Base-by-base conservation (phyloP, 1,139 yeast species). In the Hansenula lynferdii region DNA sequence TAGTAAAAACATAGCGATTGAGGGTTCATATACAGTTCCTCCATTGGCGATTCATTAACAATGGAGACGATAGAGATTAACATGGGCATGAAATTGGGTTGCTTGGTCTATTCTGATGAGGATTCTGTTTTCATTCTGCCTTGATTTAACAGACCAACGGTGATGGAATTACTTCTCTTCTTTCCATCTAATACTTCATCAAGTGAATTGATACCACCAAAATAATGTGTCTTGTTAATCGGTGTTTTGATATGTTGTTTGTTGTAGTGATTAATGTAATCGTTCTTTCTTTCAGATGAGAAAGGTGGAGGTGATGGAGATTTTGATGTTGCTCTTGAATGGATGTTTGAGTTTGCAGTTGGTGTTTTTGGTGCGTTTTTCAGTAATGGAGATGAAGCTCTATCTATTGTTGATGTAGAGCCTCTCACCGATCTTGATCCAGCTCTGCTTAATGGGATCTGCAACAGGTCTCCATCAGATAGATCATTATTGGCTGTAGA, bases 241-340 rank as follows among this genome's bases (percentile, higher is more conserved):
- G 1, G 75, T 40, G 26, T 31, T 17, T 30, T 16, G 16, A 22
- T 14, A 28, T 35, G 31, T 20, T 65, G 70, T 41, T 70, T 71
- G 42, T 63, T 67, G 50, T 71, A 71, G 47, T 73, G 77, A 44
- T 72, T 72, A 40, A 66, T 68, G 51, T 60, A 72, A 6, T 35
- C 23, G 11, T 24, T 17, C n/a, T n/a, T n/a, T 11, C 36, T 58
- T 60, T 38, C 51, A 7, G 19, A 38, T 11, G 25, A 16, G 3
- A 21, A n/a, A 12, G 12, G n/a, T n/a, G n/a, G 9, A 9, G 24
- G 33, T 6, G 29, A 27, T 16, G 22, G 29, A 7, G 31, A 24
- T 5, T 38, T 35, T 6, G 26, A 25, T 30, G n/a, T 29, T 41
- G 40, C 5, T 6, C 10, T 19, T 15, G 56, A 34, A 40, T 58